Base-by-base conservation (phyloP, 1,139 yeast genomes). In the Blastobotrys indianensis region DNA sequence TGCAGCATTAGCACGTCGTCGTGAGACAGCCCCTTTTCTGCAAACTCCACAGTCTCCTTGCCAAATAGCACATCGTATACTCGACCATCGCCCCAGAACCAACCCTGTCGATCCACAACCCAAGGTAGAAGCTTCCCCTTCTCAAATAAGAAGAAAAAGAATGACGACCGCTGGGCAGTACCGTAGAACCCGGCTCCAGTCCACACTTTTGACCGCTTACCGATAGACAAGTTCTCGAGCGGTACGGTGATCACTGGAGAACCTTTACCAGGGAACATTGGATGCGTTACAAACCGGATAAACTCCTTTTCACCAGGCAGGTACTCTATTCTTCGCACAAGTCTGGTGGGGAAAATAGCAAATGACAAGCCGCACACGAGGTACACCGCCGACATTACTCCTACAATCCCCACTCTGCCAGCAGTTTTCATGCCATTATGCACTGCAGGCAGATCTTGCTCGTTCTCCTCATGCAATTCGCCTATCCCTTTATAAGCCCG, bases 41-140 rank as follows among this genome's bases (percentile, higher is more conserved):
- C 88, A 49, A 76, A 84, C 16, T 80, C 83, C 17, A 85, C 62
- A 1, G 85, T 67, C 61, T 85, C 94, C 57, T 84, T 82, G 30
- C 94, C 94, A 58, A 86, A 83, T 28, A 86, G 59, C 47, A 79
- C 77, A 64, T 86, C 95, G 65, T 82, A 83, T 1, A 86, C 84
- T 49, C 95, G 72, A 6, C 95, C 95, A 62, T 86, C 95, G 31
- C 92, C 87, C 95, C 95, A 86, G 67, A 85, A 86, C 72, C 80
- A 85, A 13, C 95, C 95, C 58, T 80, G 82, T 54, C 95, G 72
- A 62, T 86, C 95, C 17, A 85, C 82, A 15, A 85, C 70, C 88
- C 92, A 85, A 41, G 83, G 86, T 42, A 76, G 70, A 48, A 72
- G 70, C 41, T 63, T 65, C 15, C 76, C 74, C 43, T 69, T 67